These are phyloP conservation scores for Gypsophila paniculata DNA, from an alignment of 179 eudicot genomes.

Conservation along the genomic window DNA sequence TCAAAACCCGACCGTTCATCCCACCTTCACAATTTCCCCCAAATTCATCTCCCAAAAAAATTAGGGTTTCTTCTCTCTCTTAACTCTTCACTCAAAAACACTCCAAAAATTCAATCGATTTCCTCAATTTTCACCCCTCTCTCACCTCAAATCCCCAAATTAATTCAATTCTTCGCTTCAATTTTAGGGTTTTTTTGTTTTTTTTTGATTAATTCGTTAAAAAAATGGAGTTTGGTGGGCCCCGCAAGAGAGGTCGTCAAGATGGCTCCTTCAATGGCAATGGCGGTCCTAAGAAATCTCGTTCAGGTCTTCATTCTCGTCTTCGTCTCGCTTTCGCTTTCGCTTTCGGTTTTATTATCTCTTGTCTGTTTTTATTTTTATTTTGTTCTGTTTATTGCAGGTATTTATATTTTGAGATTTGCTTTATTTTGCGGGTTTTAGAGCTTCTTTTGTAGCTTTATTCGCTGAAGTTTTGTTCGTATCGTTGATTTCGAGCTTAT, in stretches of 20 bases:
- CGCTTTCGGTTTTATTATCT: not conserved
- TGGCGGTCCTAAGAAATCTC: constrained; percentile 59
- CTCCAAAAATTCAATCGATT: not conserved
- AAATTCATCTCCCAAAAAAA: constrained; percentile 3
- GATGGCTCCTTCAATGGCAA: constrained; percentile 44
- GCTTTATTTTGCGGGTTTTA: not conserved
- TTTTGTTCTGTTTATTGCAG: not conserved
- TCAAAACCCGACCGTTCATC: not conserved
- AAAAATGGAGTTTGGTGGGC: constrained; percentile 53
- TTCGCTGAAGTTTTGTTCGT: not conserved
- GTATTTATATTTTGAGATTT: not conserved
- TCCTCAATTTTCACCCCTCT: not conserved
- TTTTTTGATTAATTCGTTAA: not conserved
- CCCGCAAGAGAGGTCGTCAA: constrained; percentile 48
- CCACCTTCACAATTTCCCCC: not conserved
- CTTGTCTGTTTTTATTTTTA: not conserved
- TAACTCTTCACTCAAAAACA: not conserved
- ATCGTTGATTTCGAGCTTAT: not conserved
- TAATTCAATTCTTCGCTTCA: not conserved
- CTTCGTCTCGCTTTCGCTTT: not conserved
- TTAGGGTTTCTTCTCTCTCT: constrained; percentile 15
- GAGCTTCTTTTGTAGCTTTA: not conserved
- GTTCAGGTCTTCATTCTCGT: constrained; percentile 39
- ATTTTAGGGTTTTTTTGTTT: constrained; percentile 10
- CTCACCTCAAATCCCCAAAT: not conserved